phyloP scores from a whole-genome alignment of 768 basidiomycete species.

The Mycena filopes region DNA sequence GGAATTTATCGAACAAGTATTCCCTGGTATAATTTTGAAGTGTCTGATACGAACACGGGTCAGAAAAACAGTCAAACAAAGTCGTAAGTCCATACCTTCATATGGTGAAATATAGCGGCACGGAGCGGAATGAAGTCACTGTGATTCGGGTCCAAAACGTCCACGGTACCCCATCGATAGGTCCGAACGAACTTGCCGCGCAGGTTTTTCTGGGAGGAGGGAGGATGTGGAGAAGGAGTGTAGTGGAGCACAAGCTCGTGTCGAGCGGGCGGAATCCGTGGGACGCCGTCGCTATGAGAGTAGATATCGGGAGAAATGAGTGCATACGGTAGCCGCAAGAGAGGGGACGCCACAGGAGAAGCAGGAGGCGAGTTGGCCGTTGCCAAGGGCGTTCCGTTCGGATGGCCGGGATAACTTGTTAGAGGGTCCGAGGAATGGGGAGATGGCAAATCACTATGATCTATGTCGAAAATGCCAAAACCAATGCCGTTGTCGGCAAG shows the following conservation, averaged over 20 bases:
- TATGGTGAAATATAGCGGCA: slow-evolving; percentile 85
- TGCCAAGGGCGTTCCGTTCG: slow-evolving; percentile 63
- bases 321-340: slow-evolving; percentile 82
- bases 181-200: slow-evolving; percentile 74
- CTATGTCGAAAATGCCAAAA: slow-evolving; percentile 90
- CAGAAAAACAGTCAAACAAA: slow-evolving; percentile 28
- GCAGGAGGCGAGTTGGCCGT: slow-evolving; percentile 71
- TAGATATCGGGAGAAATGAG: slow-evolving; percentile 87
- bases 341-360: slow-evolving; percentile 69
- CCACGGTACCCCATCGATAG: slow-evolving; percentile 88
- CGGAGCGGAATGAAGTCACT: slow-evolving; percentile 85
- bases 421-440: slow-evolving; percentile 7
- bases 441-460: slow-evolving; percentile 60
- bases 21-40: slow-evolving; percentile 87
- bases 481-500: slow-evolving; percentile 88
- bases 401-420: slow-evolving; percentile 21
- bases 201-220: slow-evolving; percentile 55
- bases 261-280: slow-evolving; percentile 65
- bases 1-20: slow-evolving; percentile 85
- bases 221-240: slow-evolving; percentile 64
- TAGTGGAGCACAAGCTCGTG: slow-evolving; percentile 82
- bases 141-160: slow-evolving; percentile 81
- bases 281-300: slow-evolving; percentile 85
- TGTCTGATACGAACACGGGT: slow-evolving; percentile 58
- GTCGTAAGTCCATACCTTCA: slow-evolving; percentile 70